A percentile compares a stretch with the other conserved stretches of the same genome.
phyloP scores from a whole-genome alignment of 345 rosid species.

The Acer yangbiense region DNA sequence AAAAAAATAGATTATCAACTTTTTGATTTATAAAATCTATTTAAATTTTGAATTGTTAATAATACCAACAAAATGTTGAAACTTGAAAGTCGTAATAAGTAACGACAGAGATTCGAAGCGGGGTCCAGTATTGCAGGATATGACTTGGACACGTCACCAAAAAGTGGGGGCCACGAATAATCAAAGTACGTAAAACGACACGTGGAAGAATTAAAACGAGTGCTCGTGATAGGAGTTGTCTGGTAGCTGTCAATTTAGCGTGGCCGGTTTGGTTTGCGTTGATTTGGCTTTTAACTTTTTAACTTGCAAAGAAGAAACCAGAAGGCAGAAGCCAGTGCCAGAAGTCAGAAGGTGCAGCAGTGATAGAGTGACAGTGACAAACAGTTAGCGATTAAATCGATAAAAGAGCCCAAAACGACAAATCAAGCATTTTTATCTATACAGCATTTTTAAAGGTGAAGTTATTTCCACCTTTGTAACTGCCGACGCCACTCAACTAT shows the following conservation, averaged over 20 bases:
- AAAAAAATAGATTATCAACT: too few species aligned
- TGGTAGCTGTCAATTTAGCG: slow-evolving; percentile 30
- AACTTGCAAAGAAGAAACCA: too few species aligned
- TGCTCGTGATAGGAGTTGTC: slow-evolving; percentile 10
- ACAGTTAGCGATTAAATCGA: slow-evolving; percentile 18
- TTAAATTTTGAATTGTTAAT: too few species aligned
- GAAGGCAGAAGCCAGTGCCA: too few species aligned
- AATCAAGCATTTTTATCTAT: neutral
- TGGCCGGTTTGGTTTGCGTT: slow-evolving; percentile 13
- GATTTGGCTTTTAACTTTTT: too few species aligned
- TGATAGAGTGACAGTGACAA: slow-evolving; percentile 18
- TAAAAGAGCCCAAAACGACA: slow-evolving; percentile 5
- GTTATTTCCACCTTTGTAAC: too few species aligned
- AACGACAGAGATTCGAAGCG: slow-evolving; percentile 50
- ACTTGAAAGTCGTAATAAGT: neutral
- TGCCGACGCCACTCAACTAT: too few species aligned
- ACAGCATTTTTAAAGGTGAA: neutral
- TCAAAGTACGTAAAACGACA: neutral
- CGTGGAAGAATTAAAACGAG: slow-evolving; percentile 6
- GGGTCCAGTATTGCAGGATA: neutral
- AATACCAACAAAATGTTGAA: too few species aligned
- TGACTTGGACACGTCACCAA: slow-evolving; percentile 26
- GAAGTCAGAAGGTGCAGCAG: neutral
- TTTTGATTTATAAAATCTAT: too few species aligned
- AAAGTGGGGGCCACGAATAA: slow-evolving; percentile 7